Conservation (phyloP, 2,329 filamentous ascomycete genomes). For the Diplodia seriata region DNA sequence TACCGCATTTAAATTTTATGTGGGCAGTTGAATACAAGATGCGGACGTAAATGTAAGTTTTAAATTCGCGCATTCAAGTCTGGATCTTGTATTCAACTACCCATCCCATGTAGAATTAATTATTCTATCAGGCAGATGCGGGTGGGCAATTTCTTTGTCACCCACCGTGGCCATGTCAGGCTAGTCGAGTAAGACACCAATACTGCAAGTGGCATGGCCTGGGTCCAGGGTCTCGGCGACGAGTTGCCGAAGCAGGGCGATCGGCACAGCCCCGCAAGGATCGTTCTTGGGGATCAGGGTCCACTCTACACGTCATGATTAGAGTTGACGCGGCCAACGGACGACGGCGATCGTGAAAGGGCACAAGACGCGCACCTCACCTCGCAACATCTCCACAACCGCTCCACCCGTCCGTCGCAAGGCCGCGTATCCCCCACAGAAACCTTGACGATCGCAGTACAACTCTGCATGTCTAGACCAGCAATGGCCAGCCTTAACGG, state of each 20-base stretch:
- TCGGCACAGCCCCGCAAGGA: slow-evolving; percentile 21
- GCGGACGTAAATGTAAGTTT: too few species aligned
- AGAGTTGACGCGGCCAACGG: not conserved
- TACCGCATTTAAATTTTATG: too few species aligned
- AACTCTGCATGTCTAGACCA: slow-evolving; percentile 10
- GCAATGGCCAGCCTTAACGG: slow-evolving; percentile 32
- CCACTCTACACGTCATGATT: slow-evolving; percentile 31
- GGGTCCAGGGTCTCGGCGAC: not conserved
- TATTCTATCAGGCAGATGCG: too few species aligned
- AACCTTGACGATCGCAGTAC: not conserved
- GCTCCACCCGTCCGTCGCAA: slow-evolving; percentile 19
- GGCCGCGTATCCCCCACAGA: slow-evolving; percentile 4
- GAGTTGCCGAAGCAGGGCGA: not conserved
- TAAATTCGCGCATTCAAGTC: too few species aligned
- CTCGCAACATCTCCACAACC: not conserved
- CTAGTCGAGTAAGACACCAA: too few species aligned
- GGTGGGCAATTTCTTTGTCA: too few species aligned
- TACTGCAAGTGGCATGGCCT: not conserved
- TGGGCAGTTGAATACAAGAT: too few species aligned
- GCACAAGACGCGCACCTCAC: slow-evolving; percentile 7
- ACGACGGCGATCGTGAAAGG: slow-evolving; percentile 9
- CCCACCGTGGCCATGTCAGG: too few species aligned
- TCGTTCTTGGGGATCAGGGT: slow-evolving; percentile 21
- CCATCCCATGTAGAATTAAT: too few species aligned
- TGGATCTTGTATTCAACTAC: too few species aligned